Conservation (phyloP, 129 eudicot genomes). For the Lactuca saligna region DNA sequence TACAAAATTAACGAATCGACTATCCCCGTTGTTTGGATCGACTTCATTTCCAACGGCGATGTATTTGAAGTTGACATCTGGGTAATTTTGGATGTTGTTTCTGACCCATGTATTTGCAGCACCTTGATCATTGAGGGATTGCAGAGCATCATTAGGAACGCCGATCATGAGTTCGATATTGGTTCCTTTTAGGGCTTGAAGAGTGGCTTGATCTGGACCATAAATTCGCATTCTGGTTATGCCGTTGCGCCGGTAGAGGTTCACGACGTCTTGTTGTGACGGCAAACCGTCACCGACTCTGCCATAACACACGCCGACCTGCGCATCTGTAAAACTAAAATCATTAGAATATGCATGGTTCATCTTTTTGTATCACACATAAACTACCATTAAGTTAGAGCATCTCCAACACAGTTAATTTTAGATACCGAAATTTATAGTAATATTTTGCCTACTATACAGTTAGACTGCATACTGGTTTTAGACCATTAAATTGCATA, state of each 20-base stretch:
- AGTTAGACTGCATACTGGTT: no score
- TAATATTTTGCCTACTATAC: no score
- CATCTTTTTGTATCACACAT: neutral
- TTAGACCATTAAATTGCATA: no score
- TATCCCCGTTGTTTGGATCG: constrained; percentile 15
- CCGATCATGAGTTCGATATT: constrained; percentile 51
- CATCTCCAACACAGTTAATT: no score
- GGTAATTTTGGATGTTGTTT: constrained; percentile 37
- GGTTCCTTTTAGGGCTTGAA: constrained; percentile 47
- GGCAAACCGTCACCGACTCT: constrained; percentile 37
- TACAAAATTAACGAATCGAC: constrained; percentile 14
- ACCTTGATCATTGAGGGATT: constrained; percentile 22
- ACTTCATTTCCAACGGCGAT: constrained; percentile 66
- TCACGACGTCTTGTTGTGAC: constrained; percentile 32
- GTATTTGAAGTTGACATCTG: constrained; percentile 43
- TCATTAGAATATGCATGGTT: neutral
- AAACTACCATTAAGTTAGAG: no score
- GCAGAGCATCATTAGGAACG: constrained; percentile 36
- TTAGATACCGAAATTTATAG: no score
- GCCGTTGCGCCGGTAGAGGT: constrained; percentile 35
- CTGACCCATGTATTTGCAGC: constrained; percentile 54
- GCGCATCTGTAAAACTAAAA: constrained; percentile 27
- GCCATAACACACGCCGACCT: constrained; percentile 63
- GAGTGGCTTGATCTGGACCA: constrained; percentile 32
- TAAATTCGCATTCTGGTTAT: constrained; percentile 55